Conservation (phyloP, 1,284 basidiomycete genomes). For the Termitomyces sp. region DNA sequence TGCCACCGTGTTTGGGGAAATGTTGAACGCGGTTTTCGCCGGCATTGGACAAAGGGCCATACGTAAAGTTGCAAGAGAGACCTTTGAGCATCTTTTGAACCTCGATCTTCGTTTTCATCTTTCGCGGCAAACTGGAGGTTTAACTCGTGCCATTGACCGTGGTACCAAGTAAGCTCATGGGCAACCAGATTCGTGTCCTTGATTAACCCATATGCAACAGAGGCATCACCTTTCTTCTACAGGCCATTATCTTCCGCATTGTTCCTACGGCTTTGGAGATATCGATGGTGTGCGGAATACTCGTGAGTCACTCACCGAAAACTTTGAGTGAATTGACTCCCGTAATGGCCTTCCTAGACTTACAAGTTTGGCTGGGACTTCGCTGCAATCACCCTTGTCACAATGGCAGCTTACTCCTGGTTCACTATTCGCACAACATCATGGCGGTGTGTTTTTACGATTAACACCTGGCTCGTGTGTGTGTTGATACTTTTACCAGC, state of each 20-base stretch:
- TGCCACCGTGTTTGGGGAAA: conserved; percentile 85
- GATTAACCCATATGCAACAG: conserved; percentile 34
- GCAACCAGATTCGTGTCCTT: neutral
- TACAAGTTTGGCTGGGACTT: conserved; percentile 98
- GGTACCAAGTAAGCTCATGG: conserved; percentile 94
- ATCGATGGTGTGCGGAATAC: conserved; percentile 92
- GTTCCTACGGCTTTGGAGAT: conserved; percentile 96
- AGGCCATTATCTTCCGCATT: conserved; percentile 92
- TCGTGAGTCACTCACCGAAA: conserved; percentile 47
- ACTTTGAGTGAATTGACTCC: neutral
- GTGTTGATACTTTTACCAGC: conserved; percentile 34
- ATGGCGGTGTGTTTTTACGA: conserved; percentile 69
- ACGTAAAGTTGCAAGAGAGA: conserved; percentile 88
- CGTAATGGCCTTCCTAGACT: conserved; percentile 46
- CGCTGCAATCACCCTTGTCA: conserved; percentile 83
- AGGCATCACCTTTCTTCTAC: conserved; percentile 93
- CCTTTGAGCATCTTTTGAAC: conserved; percentile 88
- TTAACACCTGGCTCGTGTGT: neutral
- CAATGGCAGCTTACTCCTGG: conserved; percentile 93
- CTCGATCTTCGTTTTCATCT: conserved; percentile 94
- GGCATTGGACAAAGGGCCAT: conserved; percentile 94
- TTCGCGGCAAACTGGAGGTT: conserved; percentile 89
- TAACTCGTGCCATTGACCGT: conserved; percentile 94
- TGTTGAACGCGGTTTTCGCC: conserved; percentile 95
- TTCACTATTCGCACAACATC: conserved; percentile 95